phyloP scores from a whole-genome alignment of 2,329 filamentous ascomycete genomes.

The Amphichorda felina region DNA sequence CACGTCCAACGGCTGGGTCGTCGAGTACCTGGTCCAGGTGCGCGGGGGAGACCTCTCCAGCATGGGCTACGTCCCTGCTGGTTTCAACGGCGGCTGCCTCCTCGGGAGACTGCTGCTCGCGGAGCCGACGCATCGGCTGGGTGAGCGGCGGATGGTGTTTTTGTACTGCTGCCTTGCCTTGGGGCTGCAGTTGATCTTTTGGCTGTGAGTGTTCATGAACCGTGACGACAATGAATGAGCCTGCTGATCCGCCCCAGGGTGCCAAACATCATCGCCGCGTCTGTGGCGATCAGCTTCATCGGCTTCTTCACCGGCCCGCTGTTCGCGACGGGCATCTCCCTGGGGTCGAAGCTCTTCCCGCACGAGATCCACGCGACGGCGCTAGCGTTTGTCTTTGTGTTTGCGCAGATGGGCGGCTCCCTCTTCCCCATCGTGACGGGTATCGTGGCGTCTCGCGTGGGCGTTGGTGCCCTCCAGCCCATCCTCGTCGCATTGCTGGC shows the following conservation, averaged over 20 bases:
- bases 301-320: constrained; percentile 47
- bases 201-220: constrained; percentile 28
- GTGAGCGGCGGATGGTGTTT: constrained; percentile 45
- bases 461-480: constrained; percentile 37
- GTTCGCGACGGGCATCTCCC: constrained; percentile 31
- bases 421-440: constrained; percentile 45
- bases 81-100: constrained; percentile 45
- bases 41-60: constrained; percentile 41
- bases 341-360: constrained; percentile 29
- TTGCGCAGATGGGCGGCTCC: constrained; percentile 42
- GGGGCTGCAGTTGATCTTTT: constrained; percentile 45
- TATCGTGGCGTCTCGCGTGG: constrained; percentile 29
- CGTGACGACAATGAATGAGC: too few relatives aligned
- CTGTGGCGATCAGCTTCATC: constrained; percentile 39
- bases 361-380: constrained; percentile 21
- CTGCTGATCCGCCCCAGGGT: too few relatives aligned
- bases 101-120: constrained; percentile 44
- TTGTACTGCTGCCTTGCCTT: constrained; percentile 39
- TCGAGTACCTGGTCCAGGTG: constrained; percentile 51
- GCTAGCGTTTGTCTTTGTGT: constrained; percentile 39
- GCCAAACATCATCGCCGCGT: constrained; percentile 33
- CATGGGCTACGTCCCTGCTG: constrained; percentile 51
- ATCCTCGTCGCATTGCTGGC: constrained; percentile 34
- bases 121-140: constrained; percentile 46
- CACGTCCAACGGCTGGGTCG: constrained; percentile 50